These are phyloP conservation scores for Boechera stricta DNA, from an alignment of 345 rosid genomes.

Conservation along the genomic window DNA sequence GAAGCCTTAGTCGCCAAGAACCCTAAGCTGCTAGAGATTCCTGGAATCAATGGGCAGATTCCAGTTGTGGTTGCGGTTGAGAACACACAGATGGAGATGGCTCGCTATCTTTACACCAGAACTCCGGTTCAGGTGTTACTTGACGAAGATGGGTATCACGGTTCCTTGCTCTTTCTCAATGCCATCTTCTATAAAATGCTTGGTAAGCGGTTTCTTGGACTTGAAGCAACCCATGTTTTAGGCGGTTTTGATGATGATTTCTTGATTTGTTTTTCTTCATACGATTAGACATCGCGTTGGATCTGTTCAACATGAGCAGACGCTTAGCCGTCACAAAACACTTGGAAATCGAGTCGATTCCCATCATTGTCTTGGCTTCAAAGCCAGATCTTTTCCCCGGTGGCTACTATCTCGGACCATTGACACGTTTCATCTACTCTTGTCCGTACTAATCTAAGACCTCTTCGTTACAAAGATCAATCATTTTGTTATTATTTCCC, in stretches of 20 bases:
- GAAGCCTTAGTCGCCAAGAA: slow-evolving; percentile 38
- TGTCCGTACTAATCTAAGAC: slow-evolving; percentile 33
- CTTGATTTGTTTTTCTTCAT: slow-evolving; percentile 10
- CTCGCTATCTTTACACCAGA: slow-evolving; percentile 43
- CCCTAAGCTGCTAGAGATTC: slow-evolving; percentile 44
- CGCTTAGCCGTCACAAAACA: slow-evolving; percentile 49
- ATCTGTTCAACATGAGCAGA: slow-evolving; percentile 35
- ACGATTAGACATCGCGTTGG: slow-evolving; percentile 41
- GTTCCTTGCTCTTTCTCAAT: slow-evolving; percentile 37
- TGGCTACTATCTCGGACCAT: slow-evolving; percentile 42
- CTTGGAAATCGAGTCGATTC: slow-evolving; percentile 41
- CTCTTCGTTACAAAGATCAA: slow-evolving; percentile 3
- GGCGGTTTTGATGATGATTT: neutral
- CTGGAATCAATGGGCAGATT: slow-evolving; percentile 42
- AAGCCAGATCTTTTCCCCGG: slow-evolving; percentile 45
- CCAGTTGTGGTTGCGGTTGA: slow-evolving; percentile 44
- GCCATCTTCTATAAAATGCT: slow-evolving; percentile 46
- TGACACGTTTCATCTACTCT: slow-evolving; percentile 42
- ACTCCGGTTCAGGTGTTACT: slow-evolving; percentile 44
- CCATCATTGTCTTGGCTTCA: slow-evolving; percentile 48
- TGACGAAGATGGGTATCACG: slow-evolving; percentile 40
- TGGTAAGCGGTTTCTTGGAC: slow-evolving; percentile 34
- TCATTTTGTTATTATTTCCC: neutral
- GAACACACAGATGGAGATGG: slow-evolving; percentile 45
- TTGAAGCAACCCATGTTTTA: slow-evolving; percentile 12